Conservation (phyloP, 2,329 filamentous ascomycete genomes). For the Oidium heveae region DNA sequence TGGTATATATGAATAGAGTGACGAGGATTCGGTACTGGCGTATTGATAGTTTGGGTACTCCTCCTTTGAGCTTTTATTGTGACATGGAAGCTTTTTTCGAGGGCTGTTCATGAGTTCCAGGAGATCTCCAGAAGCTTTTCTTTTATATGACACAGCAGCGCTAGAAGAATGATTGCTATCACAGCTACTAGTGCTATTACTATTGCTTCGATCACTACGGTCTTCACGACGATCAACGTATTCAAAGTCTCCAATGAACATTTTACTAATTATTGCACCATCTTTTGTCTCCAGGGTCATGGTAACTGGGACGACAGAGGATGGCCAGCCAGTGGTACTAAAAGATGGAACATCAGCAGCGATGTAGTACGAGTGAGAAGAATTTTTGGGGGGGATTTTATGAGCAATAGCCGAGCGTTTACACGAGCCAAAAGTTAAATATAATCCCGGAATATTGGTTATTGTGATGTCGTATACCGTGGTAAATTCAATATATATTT, state of each 20-base stretch:
- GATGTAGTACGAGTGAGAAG: constrained; percentile 44
- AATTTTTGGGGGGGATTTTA: constrained; percentile 31
- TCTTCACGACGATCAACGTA: constrained; percentile 23
- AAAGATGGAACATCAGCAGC: constrained; percentile 46
- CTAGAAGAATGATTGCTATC: constrained; percentile 2
- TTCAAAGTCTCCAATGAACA: constrained; percentile 34
- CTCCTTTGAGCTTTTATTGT: constrained; percentile 22
- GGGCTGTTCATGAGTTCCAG: constrained; percentile 21
- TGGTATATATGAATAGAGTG: constrained; percentile 24
- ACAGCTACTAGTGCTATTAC: constrained; percentile 7
- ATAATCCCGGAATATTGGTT: constrained; percentile 29
- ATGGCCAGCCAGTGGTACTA: constrained; percentile 26
- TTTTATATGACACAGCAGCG: constrained; percentile 23
- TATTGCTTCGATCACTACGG: constrained; percentile 12
- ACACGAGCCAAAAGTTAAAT: constrained; percentile 53
- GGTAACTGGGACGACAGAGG: constrained; percentile 30
- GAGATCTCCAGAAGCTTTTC: constrained; percentile 25
- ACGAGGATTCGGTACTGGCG: constrained; percentile 20
- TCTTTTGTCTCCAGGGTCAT: constrained; percentile 32
- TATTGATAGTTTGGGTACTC: constrained; percentile 31
- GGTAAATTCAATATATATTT: constrained; percentile 47
- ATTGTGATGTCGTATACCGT: constrained; percentile 50
- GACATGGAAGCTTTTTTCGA: constrained; percentile 20
- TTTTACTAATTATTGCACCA: constrained; percentile 22
- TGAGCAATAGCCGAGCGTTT: constrained; percentile 42